A percentile compares a stretch with the other conserved stretches of the same genome.
Evolutionary conservation across 768 basidiomycete genomes (phyloP).

Genomic region (Suillus discolor): DNA sequence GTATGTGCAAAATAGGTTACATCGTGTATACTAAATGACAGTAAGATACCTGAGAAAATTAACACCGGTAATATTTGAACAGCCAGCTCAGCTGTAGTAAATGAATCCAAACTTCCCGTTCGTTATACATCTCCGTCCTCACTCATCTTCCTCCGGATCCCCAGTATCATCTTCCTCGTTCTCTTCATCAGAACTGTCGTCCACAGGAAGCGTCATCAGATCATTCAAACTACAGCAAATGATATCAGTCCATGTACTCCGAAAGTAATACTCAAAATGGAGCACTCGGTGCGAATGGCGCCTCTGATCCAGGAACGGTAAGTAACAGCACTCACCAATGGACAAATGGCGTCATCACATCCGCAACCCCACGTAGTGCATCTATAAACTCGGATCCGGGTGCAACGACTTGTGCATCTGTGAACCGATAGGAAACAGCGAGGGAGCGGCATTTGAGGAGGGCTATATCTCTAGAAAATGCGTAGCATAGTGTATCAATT

Average conservation of each 20-base stretch:
- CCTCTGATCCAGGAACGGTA: neutral
- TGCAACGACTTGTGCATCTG: slow-evolving; percentile 70
- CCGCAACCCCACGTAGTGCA: slow-evolving; percentile 54
- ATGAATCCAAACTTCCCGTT: neutral
- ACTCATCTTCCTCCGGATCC: neutral
- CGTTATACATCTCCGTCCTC: neutral
- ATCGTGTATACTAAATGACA: neutral
- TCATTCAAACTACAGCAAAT: slow-evolving; percentile 60
- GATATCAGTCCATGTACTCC: neutral
- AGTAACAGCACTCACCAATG: slow-evolving; percentile 57
- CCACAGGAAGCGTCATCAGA: slow-evolving; percentile 60
- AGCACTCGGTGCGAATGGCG: neutral
- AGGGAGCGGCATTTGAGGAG: slow-evolving; percentile 77
- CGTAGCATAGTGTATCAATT: neutral
- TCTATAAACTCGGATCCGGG: slow-evolving; percentile 59
- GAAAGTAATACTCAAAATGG: neutral
- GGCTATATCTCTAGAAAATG: slow-evolving; percentile 65
- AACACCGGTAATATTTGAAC: neutral
- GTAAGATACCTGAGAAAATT: neutral
- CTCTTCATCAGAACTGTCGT: slow-evolving; percentile 25
- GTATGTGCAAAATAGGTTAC: neutral
- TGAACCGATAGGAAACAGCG: slow-evolving; percentile 50
- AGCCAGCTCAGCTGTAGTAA: neutral
- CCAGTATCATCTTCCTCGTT: neutral
- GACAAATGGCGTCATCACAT: slow-evolving; percentile 72